These are phyloP conservation scores for Cutaneotrichosporon sp. DNA, from an alignment of 1,284 basidiomycete species.

Conservation along the genomic window DNA sequence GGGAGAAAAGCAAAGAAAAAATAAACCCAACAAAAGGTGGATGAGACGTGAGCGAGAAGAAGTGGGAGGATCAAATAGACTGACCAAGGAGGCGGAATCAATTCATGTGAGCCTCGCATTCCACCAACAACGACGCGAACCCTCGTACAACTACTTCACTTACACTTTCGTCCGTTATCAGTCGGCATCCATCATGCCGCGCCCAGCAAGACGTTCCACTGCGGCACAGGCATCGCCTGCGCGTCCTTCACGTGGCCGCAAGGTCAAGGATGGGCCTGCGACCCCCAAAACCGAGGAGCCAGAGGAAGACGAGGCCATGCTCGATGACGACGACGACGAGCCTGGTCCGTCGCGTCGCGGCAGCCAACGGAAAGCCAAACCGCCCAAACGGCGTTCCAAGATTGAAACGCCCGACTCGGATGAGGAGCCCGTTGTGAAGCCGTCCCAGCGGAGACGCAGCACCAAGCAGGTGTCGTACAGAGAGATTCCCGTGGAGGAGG, in stretches of 20 bases:
- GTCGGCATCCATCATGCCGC: constrained; percentile 9
- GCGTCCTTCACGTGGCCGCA: constrained; percentile 8
- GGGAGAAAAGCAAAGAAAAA: constrained; percentile 19
- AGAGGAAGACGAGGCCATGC: constrained; percentile 14
- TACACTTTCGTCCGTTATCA: no score
- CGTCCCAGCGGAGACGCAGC: constrained; percentile 15
- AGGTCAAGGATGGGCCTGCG: constrained; percentile 11
- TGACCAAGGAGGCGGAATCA: no score
- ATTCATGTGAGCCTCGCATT: no score
- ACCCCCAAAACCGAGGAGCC: constrained; percentile 3
- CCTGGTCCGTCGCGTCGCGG: neutral
- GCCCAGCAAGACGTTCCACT: constrained; percentile 12
- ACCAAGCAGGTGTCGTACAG: constrained; percentile 25
- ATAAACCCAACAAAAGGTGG: constrained; percentile 53
- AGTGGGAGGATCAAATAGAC: no score
- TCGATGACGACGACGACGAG: constrained; percentile 19
- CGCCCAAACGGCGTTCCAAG: constrained; percentile 1
- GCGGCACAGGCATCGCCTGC: constrained; percentile 6
- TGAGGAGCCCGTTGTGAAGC: constrained; percentile 12
- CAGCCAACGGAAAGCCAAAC: constrained; percentile 10
- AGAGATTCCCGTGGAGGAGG: constrained; percentile 19
- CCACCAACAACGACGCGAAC: neutral
- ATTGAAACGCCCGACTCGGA: constrained; percentile 14
- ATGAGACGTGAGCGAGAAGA: neutral
- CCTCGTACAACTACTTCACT: no score